Conservation (phyloP, 1,139 yeast genomes). For the Blastobotrys proliferans region DNA sequence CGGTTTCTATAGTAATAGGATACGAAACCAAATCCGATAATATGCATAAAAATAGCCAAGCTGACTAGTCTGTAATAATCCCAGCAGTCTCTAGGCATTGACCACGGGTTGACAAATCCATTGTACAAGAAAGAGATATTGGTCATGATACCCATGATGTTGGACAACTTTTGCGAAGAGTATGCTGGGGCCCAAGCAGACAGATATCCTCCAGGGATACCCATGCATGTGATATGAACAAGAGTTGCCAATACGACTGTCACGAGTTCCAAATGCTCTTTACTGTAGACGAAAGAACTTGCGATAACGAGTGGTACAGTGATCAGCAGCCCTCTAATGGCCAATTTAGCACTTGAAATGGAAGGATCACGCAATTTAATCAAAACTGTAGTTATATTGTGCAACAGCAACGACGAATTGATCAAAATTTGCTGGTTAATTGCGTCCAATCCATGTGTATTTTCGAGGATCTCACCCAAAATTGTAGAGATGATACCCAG, state of each 20-base stretch:
- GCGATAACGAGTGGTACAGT: neutral
- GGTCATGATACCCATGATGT: constrained; percentile 7
- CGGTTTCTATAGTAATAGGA: constrained; percentile 1
- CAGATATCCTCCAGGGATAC: constrained; percentile 5
- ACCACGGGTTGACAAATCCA: constrained; percentile 14
- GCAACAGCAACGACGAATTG: constrained; percentile 4
- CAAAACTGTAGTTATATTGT: neutral
- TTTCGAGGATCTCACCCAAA: constrained; percentile 4
- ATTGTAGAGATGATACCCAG: constrained; percentile 7
- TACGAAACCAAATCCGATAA: neutral
- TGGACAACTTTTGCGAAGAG: neutral
- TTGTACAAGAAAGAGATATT: constrained; percentile 9
- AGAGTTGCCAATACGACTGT: neutral
- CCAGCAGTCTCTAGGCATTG: constrained; percentile 5
- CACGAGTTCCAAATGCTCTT: neutral
- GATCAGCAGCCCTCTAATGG: neutral
- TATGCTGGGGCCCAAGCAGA: constrained; percentile 3
- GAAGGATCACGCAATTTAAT: constrained; percentile 1
- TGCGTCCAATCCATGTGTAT: constrained; percentile 3
- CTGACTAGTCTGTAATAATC: neutral
- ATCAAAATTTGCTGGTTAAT: constrained; percentile 6
- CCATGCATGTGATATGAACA: constrained; percentile 1
- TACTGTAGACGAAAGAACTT: neutral
- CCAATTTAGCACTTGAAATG: neutral
- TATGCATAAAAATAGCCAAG: constrained; percentile 1